phyloP scores from a whole-genome alignment of 2,329 filamentous ascomycete species.

The Alternaria burnsii region DNA sequence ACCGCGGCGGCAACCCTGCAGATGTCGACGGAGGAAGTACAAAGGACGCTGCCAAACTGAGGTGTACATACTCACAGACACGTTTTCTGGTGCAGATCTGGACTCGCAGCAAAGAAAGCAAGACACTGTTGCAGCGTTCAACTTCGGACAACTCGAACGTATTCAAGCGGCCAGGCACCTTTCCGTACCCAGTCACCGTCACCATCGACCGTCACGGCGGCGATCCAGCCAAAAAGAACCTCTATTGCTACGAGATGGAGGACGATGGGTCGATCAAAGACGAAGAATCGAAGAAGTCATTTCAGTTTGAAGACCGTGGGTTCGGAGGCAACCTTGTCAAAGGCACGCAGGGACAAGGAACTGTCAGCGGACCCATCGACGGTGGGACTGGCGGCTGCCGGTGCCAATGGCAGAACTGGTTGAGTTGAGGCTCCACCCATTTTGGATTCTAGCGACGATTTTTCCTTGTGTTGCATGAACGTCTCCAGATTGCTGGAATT shows the following conservation, averaged over 20 bases:
- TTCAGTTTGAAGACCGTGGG: constrained; percentile 62
- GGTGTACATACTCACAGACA: constrained; percentile 69
- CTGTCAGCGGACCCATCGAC: constrained; percentile 60
- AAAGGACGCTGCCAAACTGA: constrained; percentile 55
- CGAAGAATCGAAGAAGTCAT: constrained; percentile 50
- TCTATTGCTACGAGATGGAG: constrained; percentile 69
- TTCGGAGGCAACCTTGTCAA: constrained; percentile 63
- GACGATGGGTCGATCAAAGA: constrained; percentile 54
- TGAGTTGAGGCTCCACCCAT: constrained; percentile 21
- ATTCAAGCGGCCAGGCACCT: constrained; percentile 63
- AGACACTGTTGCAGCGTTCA: constrained; percentile 43
- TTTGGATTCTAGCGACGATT: background rate
- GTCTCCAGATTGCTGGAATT: constrained; percentile 23
- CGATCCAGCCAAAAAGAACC: constrained; percentile 60
- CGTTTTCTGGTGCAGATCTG: constrained; percentile 70
- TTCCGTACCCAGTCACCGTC: constrained; percentile 69
- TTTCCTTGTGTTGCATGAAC: constrained; percentile 17
- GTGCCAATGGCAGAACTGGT: constrained; percentile 68
- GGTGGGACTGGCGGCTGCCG: constrained; percentile 67
- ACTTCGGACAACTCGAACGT: constrained; percentile 49
- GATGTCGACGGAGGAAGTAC: constrained; percentile 61
- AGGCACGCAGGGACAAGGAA: constrained; percentile 56
- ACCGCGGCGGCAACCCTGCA: constrained; percentile 52
- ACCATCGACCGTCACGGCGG: constrained; percentile 69
- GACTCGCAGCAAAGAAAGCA: constrained; percentile 59